Base-by-base conservation (phyloP, 129 eudicot species). In the Chrysanthemum lavandulifolium region DNA sequence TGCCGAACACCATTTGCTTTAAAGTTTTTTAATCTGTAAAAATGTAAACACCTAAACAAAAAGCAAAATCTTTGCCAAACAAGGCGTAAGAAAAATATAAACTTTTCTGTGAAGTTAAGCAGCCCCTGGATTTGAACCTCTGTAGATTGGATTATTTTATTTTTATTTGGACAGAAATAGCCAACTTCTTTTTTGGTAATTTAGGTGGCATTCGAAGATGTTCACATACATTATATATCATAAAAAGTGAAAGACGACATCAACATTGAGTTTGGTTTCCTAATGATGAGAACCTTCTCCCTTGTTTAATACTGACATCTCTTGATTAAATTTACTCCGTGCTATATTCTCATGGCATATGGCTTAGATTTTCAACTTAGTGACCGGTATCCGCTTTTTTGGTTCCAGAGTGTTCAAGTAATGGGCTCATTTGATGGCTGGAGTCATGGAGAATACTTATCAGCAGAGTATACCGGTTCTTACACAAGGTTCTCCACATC, bases 361-460 rank as follows among this genome's bases (percentile, higher is more conserved):
- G 40, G 61, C 62, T 58, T n/a, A 71, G 47, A 7, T 69, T 57
- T 10, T 60, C 5, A 43, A 47, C 59, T 54, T 40, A 14, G 27
- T 25, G 15, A 40, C 59, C 15, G 19, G 47, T 16, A 72, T 72
- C 45, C 61, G 14, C 56, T 43, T 75, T 67, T 40, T 77, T 65
- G 65, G 67, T 62, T 59, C 61, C 75, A 94, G 98, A 86, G 96
- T 70, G 98, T 94, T 40, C 97, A 94, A 83, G 93, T 90, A 29
- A 94, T 94, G 98, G 98, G 98, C 47, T 87, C 93, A 40, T 94
- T 94, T 53, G 93, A 94, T 73, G 97, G 97, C 25, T 94, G 98
- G 98, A 87, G 91, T 76, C 86, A 86, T 61, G 98, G 98, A 63
- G 98, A 94, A 71, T 82, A 90, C 73, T 76, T 94, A 33, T 94